Conservation (phyloP, 2,329 filamentous ascomycete genomes). For the Akanthomyces uredinophilus region DNA sequence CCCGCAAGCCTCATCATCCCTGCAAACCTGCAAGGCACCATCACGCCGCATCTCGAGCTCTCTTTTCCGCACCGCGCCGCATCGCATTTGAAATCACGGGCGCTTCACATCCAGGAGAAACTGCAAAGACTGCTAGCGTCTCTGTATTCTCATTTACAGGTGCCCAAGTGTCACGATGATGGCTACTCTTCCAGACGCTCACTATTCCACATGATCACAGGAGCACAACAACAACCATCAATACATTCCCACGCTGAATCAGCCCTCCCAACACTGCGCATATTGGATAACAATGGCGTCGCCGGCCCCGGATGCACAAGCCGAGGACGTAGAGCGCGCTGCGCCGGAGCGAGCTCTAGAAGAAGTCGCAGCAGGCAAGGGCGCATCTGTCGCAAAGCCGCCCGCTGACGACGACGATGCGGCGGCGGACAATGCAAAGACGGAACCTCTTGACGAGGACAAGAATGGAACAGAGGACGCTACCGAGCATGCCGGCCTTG, state of each 20-base stretch:
- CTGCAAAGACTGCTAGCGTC: neutral
- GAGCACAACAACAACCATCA: constrained; percentile 13
- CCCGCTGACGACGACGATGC: neutral
- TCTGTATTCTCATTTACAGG: constrained; percentile 21
- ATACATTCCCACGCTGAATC: neutral
- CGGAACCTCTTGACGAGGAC: neutral
- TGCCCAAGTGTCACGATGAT: constrained; percentile 36
- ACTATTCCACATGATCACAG: constrained; percentile 32
- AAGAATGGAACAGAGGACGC: neutral
- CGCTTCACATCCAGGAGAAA: neutral
- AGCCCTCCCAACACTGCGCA: neutral
- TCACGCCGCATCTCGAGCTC: neutral
- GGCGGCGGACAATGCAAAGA: neutral
- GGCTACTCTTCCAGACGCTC: constrained; percentile 31
- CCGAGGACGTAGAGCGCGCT: too few species aligned
- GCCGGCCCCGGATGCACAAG: neutral
- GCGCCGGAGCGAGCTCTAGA: neutral
- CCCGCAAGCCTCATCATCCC: neutral
- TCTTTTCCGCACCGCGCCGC: neutral
- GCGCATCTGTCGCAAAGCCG: neutral
- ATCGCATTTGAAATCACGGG: neutral
- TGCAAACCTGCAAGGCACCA: constrained; percentile 1
- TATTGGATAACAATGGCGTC: neutral
- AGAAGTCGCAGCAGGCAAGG: neutral
- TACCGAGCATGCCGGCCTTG: constrained; percentile 10